Conservation (phyloP, 768 basidiomycete species). For the Naganishia vaughanmartiniae region DNA sequence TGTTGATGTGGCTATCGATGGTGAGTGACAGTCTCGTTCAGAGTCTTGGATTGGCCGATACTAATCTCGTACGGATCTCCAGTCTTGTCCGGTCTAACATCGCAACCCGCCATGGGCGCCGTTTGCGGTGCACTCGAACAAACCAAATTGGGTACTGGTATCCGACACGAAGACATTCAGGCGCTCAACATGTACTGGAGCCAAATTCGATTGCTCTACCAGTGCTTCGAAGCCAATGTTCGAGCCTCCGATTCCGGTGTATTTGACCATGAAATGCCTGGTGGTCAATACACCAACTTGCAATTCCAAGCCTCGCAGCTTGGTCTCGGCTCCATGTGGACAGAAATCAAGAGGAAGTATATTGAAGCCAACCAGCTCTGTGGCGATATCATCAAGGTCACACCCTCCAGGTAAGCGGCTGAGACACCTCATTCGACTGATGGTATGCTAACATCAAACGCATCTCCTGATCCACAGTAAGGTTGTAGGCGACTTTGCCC, state of each 20-base stretch:
- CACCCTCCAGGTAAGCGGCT: constrained; percentile 66
- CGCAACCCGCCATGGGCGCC: constrained; percentile 98
- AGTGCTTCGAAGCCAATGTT: constrained; percentile 97
- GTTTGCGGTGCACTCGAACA: constrained; percentile 93
- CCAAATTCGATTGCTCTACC: constrained; percentile 89
- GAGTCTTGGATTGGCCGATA: constrained; percentile 17
- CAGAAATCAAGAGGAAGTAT: constrained; percentile 94
- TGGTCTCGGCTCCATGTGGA: constrained; percentile 95
- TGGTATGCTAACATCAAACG: background rate
- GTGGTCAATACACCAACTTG: constrained; percentile 62
- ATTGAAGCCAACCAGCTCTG: constrained; percentile 98
- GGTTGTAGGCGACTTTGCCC: constrained; percentile 98
- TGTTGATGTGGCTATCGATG: constrained; percentile 97
- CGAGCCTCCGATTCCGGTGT: constrained; percentile 95
- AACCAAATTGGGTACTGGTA: constrained; percentile 87
- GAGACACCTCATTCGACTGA: background rate
- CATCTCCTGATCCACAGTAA: constrained; percentile 46
- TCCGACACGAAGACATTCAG: constrained; percentile 94
- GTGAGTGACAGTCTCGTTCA: constrained; percentile 57
- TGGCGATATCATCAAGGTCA: constrained; percentile 98
- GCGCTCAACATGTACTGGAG: constrained; percentile 97
- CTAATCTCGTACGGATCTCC: constrained; percentile 45
- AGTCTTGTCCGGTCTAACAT: constrained; percentile 96
- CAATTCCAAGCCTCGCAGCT: constrained; percentile 72
- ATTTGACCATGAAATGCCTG: constrained; percentile 99